Base-by-base conservation (phyloP, 1,284 basidiomycete species). In the Agaricales sp. region DNA sequence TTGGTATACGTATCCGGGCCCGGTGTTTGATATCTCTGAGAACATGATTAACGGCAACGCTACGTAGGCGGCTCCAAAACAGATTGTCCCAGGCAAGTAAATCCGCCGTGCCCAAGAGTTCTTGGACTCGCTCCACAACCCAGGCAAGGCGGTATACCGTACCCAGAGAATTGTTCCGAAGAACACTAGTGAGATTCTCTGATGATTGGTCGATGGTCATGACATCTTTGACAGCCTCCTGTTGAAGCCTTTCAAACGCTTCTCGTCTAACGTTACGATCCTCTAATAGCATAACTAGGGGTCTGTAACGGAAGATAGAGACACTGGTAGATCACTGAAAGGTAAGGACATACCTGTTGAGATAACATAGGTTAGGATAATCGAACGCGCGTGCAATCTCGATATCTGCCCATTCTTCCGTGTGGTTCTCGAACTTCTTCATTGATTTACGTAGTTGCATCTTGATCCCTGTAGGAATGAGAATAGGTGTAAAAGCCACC, bases 221-320 rank as follows among this genome's bases (percentile, higher is more conserved):
- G 20, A 77, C 72, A 3, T 72, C 66, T 0, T 70, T 67, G 3
- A 85, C 70, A 1, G 75, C 75, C 1, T 57, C 50, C 4, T 76
- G 63, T 57, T 87, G 83, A 4, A 88, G 68, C 13, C 66, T 61
- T 23, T 77, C 25, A 56, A 88, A 84, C 2, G 66, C 70, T 2
- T 75, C 66, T 50, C 63, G 67, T 4, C 67, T 63, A 2, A 83
- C 77, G 2, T 77, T 77, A 19, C 77, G 68, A 53, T 79, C 81
- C 60, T 87, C 86, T 3, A 88, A 65, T 19, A 87, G 68, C 76
- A 80, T 84, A 24, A 87, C 73, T 11, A 89, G 62, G 2, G 82
- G 74, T 41, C 83, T 84, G 38, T 21, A 16, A 43, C 47, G 8
- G 39, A 2, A 43, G 25, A 3, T 22, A 41, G 41, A 19, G 41